These are phyloP conservation scores for Dendrobium catenatum DNA, from an alignment of 106 monocot species.

Conservation along the genomic window DNA sequence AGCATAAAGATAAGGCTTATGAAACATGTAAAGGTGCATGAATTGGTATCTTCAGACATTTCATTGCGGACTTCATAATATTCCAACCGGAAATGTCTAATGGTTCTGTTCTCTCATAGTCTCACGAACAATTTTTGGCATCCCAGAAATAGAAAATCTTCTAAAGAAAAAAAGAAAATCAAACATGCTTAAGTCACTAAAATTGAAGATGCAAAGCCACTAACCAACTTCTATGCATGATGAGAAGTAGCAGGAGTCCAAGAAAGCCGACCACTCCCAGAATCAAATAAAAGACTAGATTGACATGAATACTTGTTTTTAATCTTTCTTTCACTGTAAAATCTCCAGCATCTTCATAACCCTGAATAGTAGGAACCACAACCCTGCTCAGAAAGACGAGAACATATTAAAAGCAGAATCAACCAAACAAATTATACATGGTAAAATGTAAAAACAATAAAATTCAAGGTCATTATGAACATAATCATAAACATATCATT, in stretches of 20 bases:
- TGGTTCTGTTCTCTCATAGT: no score
- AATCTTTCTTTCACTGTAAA: conserved; percentile 86
- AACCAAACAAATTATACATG: neutral
- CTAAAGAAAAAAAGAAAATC: neutral
- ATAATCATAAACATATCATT: no score
- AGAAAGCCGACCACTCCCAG: conserved; percentile 84
- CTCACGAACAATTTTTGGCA: no score
- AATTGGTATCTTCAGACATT: no score
- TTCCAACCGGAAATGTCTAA: no score
- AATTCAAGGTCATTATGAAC: no score
- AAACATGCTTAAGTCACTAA: neutral
- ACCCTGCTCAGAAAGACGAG: conserved; percentile 57
- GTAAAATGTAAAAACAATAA: neutral
- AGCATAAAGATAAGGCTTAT: no score
- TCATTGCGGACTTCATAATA: no score
- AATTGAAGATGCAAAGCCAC: conserved; percentile 12
- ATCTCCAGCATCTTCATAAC: conserved; percentile 97
- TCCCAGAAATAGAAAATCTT: neutral
- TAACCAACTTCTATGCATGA: conserved; percentile 70
- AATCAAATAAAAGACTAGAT: conserved; percentile 76
- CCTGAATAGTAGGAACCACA: conserved; percentile 88
- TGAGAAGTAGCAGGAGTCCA: conserved; percentile 79
- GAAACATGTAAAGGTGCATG: no score
- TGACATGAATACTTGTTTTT: conserved; percentile 71
- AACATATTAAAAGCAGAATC: conserved; percentile 13